phyloP scores from a whole-genome alignment of 176 grass and related monocot species.

The Aegilops umbellulata region DNA sequence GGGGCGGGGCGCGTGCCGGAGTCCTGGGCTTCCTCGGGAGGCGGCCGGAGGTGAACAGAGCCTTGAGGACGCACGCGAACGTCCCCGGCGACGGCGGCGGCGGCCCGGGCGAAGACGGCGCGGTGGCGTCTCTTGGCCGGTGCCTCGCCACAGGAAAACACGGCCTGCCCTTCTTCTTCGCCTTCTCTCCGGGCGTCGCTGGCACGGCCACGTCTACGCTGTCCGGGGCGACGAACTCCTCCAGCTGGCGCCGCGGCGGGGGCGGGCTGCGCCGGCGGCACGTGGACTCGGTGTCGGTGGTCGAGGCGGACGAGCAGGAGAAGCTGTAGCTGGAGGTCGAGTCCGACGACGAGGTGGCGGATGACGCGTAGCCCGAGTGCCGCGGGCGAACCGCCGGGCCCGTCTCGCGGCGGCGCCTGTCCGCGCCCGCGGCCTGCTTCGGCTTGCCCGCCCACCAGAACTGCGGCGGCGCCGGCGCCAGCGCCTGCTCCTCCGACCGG shows the following conservation, averaged over 20 bases:
- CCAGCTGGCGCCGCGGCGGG: neutral
- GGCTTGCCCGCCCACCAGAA: constrained; percentile 58
- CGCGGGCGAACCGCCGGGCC: constrained; percentile 1
- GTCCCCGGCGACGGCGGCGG: constrained; percentile 32
- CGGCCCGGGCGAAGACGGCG: neutral
- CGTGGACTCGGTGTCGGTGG: constrained; percentile 34
- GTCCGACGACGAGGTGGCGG: constrained; percentile 55
- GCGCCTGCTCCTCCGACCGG: constrained; percentile 15
- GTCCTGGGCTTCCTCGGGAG: constrained; percentile 39
- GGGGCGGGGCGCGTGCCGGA: neutral
- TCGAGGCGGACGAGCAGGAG: constrained; percentile 54
- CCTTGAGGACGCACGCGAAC: constrained; percentile 41
- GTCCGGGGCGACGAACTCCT: neutral
- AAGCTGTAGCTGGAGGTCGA: constrained; percentile 49
- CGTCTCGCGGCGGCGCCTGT: constrained; percentile 21
- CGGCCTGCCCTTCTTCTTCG: constrained; percentile 36
- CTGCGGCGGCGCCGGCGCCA: constrained; percentile 21
- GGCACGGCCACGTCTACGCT: neutral
- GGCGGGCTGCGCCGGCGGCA: neutral
- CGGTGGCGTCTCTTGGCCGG: neutral
- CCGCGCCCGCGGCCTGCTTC: constrained; percentile 20
- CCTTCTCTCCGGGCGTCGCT: neutral
- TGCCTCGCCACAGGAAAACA: constrained; percentile 24
- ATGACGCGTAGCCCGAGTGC: constrained; percentile 46
- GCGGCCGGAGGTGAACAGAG: constrained; percentile 34